A percentile compares a stretch with the other conserved stretches of the same genome.
phyloP scores from a whole-genome alignment of 768 basidiomycete species.

The Tricholoma terreum region DNA sequence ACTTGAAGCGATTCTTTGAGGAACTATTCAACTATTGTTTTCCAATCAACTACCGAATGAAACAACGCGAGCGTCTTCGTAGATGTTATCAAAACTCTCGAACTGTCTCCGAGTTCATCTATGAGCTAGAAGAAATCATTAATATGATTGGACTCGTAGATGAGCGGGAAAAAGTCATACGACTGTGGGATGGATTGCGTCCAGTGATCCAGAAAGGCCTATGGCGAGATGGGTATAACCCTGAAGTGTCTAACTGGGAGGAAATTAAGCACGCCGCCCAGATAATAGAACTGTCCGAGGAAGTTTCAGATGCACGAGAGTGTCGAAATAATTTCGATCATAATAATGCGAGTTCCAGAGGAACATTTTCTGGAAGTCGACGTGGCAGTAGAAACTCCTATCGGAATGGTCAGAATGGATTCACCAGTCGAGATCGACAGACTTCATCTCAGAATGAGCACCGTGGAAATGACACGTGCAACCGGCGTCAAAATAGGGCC shows the following conservation, averaged over 20 bases:
- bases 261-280: constrained; percentile 3
- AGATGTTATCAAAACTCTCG: constrained; percentile 20
- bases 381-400: background rate
- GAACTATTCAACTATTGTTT: constrained; percentile 38
- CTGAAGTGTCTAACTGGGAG: constrained; percentile 8
- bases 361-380: background rate
- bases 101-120: constrained; percentile 22
- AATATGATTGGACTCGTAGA: constrained; percentile 28
- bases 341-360: background rate
- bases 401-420: background rate
- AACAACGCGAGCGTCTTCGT: constrained; percentile 24
- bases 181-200: constrained; percentile 32
- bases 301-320: background rate
- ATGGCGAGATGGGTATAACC: constrained; percentile 8
- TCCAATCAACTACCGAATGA: no score
- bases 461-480: background rate
- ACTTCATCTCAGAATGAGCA: background rate
- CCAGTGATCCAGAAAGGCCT: constrained; percentile 3
- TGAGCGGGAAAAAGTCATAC: constrained; percentile 25
- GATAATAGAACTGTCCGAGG: constrained; percentile 5
- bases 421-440: background rate
- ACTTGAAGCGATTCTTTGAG: constrained; percentile 25
- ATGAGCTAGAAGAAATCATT: no score
- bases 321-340: background rate
- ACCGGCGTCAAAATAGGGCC: background rate